Percentiles rank a stretch among this genome's conserved stretches.
phyloP scores from a whole-genome alignment of 2,329 filamentous ascomycete genomes.

The Chalaropsis ovoidea region DNA sequence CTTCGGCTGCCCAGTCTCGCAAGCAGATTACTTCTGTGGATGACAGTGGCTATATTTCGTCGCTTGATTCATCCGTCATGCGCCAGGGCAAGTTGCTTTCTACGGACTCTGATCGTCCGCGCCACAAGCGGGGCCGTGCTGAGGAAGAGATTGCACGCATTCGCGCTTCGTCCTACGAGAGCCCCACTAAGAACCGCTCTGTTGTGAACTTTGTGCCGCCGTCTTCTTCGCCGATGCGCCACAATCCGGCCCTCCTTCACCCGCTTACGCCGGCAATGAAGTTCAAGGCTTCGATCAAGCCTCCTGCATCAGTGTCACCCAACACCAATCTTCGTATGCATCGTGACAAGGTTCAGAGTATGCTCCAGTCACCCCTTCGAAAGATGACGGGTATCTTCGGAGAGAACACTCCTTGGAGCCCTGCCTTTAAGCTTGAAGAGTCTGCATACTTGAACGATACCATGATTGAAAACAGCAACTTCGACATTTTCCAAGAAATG shows the following conservation, averaged over 20 bases:
- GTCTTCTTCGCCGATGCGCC: constrained; percentile 60
- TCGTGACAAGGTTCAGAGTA: constrained; percentile 66
- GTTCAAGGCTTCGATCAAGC: constrained; percentile 52
- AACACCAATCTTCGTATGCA: constrained; percentile 87
- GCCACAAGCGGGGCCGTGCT: constrained; percentile 77
- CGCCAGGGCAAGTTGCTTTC: constrained; percentile 59
- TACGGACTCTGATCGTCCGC: constrained; percentile 69
- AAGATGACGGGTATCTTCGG: constrained; percentile 37
- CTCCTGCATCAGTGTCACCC: constrained; percentile 71
- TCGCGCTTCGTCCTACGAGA: constrained; percentile 85
- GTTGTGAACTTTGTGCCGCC: constrained; percentile 42
- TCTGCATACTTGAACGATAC: constrained; percentile 40
- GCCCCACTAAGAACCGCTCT: constrained; percentile 62
- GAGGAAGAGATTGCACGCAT: constrained; percentile 94
- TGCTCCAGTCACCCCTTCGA: constrained; percentile 66
- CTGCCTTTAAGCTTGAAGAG: constrained; percentile 53
- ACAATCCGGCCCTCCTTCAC: constrained; percentile 50
- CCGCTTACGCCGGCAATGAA: constrained; percentile 78
- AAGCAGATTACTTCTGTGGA: constrained; percentile 70
- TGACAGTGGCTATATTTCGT: constrained; percentile 96
- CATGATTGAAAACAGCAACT: constrained; percentile 37
- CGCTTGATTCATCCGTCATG: constrained; percentile 79
- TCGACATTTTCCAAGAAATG: constrained; percentile 50
- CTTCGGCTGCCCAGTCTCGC: constrained; percentile 56
- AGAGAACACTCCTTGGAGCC: constrained; percentile 50